phyloP scores from a whole-genome alignment of 139 green algal genomes.

The Helicosporidium sp. region DNA sequence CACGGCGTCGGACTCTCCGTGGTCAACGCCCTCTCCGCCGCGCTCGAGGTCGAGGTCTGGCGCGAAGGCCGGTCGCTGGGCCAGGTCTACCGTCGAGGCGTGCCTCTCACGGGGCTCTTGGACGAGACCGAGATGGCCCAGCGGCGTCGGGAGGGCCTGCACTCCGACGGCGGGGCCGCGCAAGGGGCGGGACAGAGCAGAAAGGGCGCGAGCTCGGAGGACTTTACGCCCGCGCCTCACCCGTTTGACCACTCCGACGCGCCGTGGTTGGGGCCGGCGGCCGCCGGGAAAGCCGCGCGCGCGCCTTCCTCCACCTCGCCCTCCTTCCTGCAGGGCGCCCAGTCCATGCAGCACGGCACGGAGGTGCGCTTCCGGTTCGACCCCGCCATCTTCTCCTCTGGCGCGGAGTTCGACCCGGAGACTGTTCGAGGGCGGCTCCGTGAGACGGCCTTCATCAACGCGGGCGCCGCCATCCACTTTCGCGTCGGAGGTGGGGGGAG shows the following conservation, averaged over 20 bases:
- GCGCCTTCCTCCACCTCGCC: neutral
- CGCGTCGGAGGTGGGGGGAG: conserved; percentile 1
- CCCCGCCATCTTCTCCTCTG: conserved; percentile 42
- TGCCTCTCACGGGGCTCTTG: conserved; percentile 9
- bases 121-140: no score
- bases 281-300: conserved; percentile 1
- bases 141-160: no score
- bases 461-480: conserved; percentile 38
- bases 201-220: no score
- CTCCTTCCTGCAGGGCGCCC: conserved; percentile 5
- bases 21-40: conserved; percentile 82
- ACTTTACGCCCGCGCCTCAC: no score
- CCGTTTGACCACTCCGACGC: no score
- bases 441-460: conserved; percentile 94
- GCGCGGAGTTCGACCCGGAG: conserved; percentile 48
- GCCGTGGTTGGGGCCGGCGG: conserved; percentile 3
- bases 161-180: neutral
- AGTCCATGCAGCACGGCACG: conserved; percentile 25
- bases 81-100: conserved; percentile 53
- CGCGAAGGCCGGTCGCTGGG: conserved; percentile 31
- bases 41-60: conserved; percentile 55
- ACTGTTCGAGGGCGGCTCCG: conserved; percentile 59
- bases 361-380: conserved; percentile 74
- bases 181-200: no score
- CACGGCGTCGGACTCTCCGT: conserved; percentile 92